These are phyloP conservation scores for Elymus sibiricus DNA, from an alignment of 176 grass and related monocot genomes.

Conservation along the genomic window DNA sequence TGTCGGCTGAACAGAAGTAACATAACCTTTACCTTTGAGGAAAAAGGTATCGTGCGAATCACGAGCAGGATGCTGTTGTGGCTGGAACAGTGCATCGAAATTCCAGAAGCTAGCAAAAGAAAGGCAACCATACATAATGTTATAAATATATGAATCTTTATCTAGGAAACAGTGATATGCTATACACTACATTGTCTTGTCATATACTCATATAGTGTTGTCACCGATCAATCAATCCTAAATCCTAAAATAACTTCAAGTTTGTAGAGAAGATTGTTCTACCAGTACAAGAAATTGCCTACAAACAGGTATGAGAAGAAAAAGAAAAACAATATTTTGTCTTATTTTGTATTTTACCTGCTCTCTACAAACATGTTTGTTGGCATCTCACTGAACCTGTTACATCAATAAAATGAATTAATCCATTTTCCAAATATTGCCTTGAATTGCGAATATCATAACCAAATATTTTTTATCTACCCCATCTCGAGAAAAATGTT, in stretches of 20 bases:
- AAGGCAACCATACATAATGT: neutral
- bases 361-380: conserved; percentile 95
- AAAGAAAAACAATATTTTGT: neutral
- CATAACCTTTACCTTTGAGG: conserved; percentile 51
- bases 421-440: neutral
- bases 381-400: conserved; percentile 92
- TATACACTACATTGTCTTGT: neutral
- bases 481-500: conserved; percentile 92
- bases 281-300: neutral
- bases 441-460: conserved; percentile 2
- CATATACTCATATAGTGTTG: neutral
- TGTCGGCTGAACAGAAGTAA: neutral
- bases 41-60: conserved; percentile 99
- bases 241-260: neutral
- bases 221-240: neutral
- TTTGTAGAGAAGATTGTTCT: neutral
- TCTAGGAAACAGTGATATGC: neutral
- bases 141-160: neutral
- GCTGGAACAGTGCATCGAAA: conserved; percentile 94
- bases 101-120: conserved; percentile 87
- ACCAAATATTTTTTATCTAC: conserved; percentile 39
- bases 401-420: conserved; percentile 10
- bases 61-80: conserved; percentile 96
- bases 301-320: neutral
- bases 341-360: conserved; percentile 46